Base-by-base conservation (phyloP, 2,329 filamentous ascomycete genomes). In the Xylaria sp. region DNA sequence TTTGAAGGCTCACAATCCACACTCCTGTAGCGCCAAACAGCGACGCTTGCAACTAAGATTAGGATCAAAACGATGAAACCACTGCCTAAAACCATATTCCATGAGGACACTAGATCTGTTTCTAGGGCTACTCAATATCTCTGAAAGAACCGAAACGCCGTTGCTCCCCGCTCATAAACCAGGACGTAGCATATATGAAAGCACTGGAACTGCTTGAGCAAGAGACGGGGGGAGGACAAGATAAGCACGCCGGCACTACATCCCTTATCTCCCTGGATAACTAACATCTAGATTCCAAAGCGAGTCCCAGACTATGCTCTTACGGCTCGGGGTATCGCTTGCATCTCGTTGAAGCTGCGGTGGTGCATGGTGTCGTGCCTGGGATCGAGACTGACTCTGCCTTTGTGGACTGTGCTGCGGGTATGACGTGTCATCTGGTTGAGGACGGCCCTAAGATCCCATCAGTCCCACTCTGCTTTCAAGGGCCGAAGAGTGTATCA, bases 261-360 rank as follows among this genome's bases (percentile, higher is more conserved):
- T 9, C 29, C 9, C 72, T 66, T 81, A 84, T 70, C 86, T 86
- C 56, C 73, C 74, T 20, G 75, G 74, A 68, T 86, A 84, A 68
- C 81, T 87, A 51, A 88, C 81, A 72, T 90, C 87, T 29, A 89
- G 74, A 68, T 82, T 87, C 87, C 88, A 90, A 17, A 90, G 77
- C 13, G 85, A 83, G 70, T 89, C 87, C 87, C 87, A 90, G 10
- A 89, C 82, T 3, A 89, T 79, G 31, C 85, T 87, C 72, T 78
- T 85, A 76, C 82, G 68, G 17, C 56, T 70, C 13, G 67, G 67
- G n/a, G 63, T 66, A 38, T 66, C 82, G 68, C 78, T 81, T 54
- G 80, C 76, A 69, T 85, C 80, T 67, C 81, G 80, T 25, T 79
- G 78, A 39, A 80, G 64, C 49, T 68, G 72, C 22, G 69, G 53